Conservation (phyloP, 1,139 yeast genomes). For the Arxiozyma heterogenica region DNA sequence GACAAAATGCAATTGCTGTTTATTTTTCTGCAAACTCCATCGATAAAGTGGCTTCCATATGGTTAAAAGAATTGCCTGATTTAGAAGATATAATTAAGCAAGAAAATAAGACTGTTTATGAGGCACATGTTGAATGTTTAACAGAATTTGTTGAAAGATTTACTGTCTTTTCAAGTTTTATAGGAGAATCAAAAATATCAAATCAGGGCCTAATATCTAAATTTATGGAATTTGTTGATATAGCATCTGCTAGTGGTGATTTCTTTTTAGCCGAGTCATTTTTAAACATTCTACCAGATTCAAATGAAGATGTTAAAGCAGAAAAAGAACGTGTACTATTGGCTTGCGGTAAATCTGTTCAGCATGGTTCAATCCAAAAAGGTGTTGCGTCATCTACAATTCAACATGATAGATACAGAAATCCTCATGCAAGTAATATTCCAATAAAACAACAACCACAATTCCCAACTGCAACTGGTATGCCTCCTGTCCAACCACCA, state of each 20-base stretch:
- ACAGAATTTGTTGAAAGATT: slow-evolving; percentile 78
- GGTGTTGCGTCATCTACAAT: neutral
- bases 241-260: slow-evolving; percentile 76
- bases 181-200: slow-evolving; percentile 34
- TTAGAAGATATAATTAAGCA: slow-evolving; percentile 44
- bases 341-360: slow-evolving; percentile 38
- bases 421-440: slow-evolving; percentile 14
- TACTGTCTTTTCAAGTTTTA: slow-evolving; percentile 58
- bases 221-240: slow-evolving; percentile 60
- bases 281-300: slow-evolving; percentile 61
- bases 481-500: slow-evolving; percentile 2
- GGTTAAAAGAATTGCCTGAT: slow-evolving; percentile 68
- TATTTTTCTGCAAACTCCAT: slow-evolving; percentile 76
- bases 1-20: slow-evolving; percentile 70
- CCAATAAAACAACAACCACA: slow-evolving; percentile 3
- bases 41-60: slow-evolving; percentile 68
- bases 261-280: slow-evolving; percentile 71
- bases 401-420: slow-evolving; percentile 9
- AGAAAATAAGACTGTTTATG: slow-evolving; percentile 45
- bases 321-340: slow-evolving; percentile 73
- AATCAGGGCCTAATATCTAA: slow-evolving; percentile 33
- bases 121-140: slow-evolving; percentile 77
- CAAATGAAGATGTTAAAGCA: slow-evolving; percentile 45
- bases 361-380: slow-evolving; percentile 10
- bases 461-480: slow-evolving; percentile 1